Base-by-base conservation (phyloP, 1,284 basidiomycete species). In the Tilletiopsis washingtonensis region DNA sequence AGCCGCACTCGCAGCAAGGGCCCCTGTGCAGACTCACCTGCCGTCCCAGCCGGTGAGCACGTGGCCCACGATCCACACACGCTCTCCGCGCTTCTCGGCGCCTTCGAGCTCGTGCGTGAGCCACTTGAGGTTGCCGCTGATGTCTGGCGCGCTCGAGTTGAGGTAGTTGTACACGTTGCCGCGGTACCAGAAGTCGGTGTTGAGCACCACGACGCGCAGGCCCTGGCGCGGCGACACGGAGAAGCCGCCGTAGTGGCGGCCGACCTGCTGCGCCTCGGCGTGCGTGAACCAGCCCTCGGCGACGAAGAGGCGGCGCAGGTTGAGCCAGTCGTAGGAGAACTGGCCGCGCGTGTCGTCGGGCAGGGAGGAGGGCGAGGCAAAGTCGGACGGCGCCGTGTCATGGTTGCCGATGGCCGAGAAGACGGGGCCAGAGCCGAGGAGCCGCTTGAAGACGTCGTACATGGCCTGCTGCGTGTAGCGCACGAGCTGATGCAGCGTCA, bases 1-100 rank as follows among this genome's bases (percentile, higher is more conserved):
- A 34, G 9, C n/a, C 9, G 29, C 29, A n/a, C n/a, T n/a, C n/a
- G n/a, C n/a, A n/a, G n/a, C n/a, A n/a, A n/a, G n/a, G n/a, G n/a
- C n/a, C n/a, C n/a, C n/a, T n/a, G n/a, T n/a, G n/a, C n/a, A n/a
- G n/a, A n/a, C n/a, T n/a, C n/a, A n/a, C n/a, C n/a, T n/a, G 5
- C 44, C 44, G 62, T 1, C 81, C 75, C 86, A 88, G 17, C 86
- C 86, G 17, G 78, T 79, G 6, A 84, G 70, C 25, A 88, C 86
- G 67, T 88, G 85, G 1, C 84, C 86, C 0, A 88, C 75, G 53
- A 88, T 84, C 84, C 84, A 88, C 0, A 81, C 86, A 2, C 61
- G 48, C 49, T 73, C 69, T 7, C 57, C 43, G 14, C 40, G 41
- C 29, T 59, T 39, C 38, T 73, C 68, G 14, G 69, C 69, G 6